Base-by-base conservation (phyloP, 768 basidiomycete species). In the Russula earlei region DNA sequence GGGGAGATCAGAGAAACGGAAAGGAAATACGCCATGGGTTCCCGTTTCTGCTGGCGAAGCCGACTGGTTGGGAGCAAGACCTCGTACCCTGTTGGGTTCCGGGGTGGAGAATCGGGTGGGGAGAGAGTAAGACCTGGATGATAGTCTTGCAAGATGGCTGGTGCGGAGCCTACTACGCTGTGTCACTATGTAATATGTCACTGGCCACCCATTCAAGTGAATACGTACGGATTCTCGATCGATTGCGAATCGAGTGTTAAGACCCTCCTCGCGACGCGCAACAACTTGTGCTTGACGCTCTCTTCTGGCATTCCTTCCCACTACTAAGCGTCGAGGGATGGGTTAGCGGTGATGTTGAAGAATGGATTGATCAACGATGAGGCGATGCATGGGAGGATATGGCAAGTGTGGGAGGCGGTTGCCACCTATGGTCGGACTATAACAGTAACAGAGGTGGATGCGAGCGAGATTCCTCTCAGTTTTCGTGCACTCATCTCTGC, bases 1-100 rank as follows among this genome's bases (percentile, higher is more conserved):
- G 15, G 50, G 50, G 27, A 57, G 50, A 15, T 57, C 56, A 10
- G 44, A 33, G 44, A 52, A 52, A 34, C 56, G 56, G 29, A 52
- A 57, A 1, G 43, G 56, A 33, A 47, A 57, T 12, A 34, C 2
- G 31, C 2, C 43, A 3, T n/a, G 27, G 8, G 14, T 40, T 12
- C 11, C 10, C n/a, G 43, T 19, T 19, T 34, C 44, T 2, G 33
- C 14, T 22, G 29, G 22, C 17, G 24, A 36, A 43, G 22, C 34
- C 25, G 17, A 20, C 17, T 24, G 25, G 36, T 27, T 27, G 5
- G 24, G 4, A n/a, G 11, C 1, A 10, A 6, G 37, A 22, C 27
- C 22, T 29, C 27, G 44, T 17, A 4, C 19, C 19, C 11, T 12
- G 33, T 5, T 24, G 19, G 46, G 24, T 11, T 9, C 19, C n/a